Evolutionary conservation across 129 eudicot species (phyloP), one percentile per base, ranked within the genome.

Genomic region (Flaveria linearis): DNA sequence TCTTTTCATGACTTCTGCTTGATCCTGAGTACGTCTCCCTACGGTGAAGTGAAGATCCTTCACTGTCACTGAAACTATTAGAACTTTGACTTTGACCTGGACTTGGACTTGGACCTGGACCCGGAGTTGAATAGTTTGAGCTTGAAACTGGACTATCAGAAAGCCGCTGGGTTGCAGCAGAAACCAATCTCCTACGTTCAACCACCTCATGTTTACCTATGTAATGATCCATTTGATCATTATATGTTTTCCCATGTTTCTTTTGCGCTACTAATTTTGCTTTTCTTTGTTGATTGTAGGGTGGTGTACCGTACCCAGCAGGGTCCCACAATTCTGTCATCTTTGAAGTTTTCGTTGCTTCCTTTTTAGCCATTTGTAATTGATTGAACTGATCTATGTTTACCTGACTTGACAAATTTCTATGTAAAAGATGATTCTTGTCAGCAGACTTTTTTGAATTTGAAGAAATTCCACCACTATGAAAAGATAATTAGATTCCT

Each of bases 91-190:
- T 63, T 69, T 57, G 33, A 28, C 71, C 28, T 62, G 46, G 49
- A 63, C 72, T 47, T 13, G 55, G 78, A 77, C 79, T 83, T 28
- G 61, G 80, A 25, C 72, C 30, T 30, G 16, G 46, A 49, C 73
- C 67, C 26, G 33, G 57, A 53, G 74, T 15, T 46, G 58, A 65
- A 68, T 71, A 69, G 33, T 57, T 15, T 57, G 80, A 78, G 73
- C 83, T 67, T 18, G 82, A 83, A 71, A 78, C 72, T 68, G 78
- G 78, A 77, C 83, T 82, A 9, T 71, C 85, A 55, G 88, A 82
- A 63, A 41, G 75, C 73, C 72, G 67, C 53, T 70, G 76, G 33
- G 66, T 81, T 60, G 69, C 36, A 52, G 74, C 28, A 22, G 64
- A 62, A 68, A 66, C 70, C 52, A 25, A 52, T 69, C 75, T 76